Evolutionary conservation across 768 basidiomycete genomes (phyloP).

Genomic region (Russula griseocarnosa): DNA sequence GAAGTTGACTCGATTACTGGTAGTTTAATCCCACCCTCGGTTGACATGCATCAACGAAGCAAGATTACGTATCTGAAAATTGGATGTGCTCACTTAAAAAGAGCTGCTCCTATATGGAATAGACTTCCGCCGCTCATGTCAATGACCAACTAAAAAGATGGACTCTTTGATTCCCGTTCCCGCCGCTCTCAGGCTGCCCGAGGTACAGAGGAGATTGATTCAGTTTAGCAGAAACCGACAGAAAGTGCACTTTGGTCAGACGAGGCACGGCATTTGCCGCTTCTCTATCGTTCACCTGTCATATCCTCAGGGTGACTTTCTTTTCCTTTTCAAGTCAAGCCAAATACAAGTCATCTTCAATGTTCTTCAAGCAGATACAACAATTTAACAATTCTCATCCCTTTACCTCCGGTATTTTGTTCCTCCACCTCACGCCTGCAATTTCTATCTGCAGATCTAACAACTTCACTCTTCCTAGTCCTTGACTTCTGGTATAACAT

Average conservation of each 20-base stretch:
- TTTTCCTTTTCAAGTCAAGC: not conserved
- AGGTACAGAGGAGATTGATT: conserved; percentile 2
- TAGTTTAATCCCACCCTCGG: conserved; percentile 35
- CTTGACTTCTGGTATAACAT: conserved; percentile 45
- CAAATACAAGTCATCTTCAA: too few species aligned
- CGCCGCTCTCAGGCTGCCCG: not conserved
- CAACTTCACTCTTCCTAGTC: not conserved
- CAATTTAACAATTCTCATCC: too few species aligned
- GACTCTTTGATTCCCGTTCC: conserved; percentile 19
- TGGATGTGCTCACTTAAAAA: conserved; percentile 6
- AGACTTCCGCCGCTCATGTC: not conserved
- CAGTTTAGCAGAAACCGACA: not conserved
- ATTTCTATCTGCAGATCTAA: too few species aligned
- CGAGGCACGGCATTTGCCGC: conserved; percentile 18
- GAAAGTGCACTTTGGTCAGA: conserved; percentile 4
- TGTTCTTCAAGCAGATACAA: too few species aligned
- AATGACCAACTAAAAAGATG: conserved; percentile 5
- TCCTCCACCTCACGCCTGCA: too few species aligned
- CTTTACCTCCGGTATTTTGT: too few species aligned
- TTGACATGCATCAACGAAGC: conserved; percentile 23
- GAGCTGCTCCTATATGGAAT: not conserved
- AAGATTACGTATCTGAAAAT: conserved; percentile 4
- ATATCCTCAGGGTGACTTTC: not conserved
- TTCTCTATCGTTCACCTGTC: too few species aligned
- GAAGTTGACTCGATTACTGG: conserved; percentile 51